phyloP scores from a whole-genome alignment of 257 asterid species.

The Echium plantagineum region DNA sequence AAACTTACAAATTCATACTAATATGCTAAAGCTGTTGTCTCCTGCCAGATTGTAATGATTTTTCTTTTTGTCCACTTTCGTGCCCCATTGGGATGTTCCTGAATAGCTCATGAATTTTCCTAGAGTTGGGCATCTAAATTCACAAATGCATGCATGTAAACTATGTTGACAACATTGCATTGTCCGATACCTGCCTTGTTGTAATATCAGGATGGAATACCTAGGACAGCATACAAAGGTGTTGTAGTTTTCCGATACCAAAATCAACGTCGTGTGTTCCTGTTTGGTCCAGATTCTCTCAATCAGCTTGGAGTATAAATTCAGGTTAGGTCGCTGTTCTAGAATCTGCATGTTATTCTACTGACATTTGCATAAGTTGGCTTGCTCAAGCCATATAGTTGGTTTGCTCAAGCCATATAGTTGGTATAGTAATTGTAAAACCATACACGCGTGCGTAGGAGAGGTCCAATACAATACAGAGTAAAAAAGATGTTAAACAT shows the following conservation, averaged over 20 bases:
- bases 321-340: constrained; percentile 9
- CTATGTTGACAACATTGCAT: background rate
- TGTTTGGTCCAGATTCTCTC: constrained; percentile 71
- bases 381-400: background rate
- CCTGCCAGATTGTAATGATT: too few relatives aligned
- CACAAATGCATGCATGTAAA: background rate
- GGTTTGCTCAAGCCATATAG: too few relatives aligned
- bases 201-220: constrained; percentile 75
- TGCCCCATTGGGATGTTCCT: too few relatives aligned
- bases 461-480: too few relatives aligned
- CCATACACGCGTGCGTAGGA: background rate
- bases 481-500: too few relatives aligned
- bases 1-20: too few relatives aligned
- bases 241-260: constrained; percentile 76
- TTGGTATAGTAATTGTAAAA: background rate
- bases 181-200: background rate
- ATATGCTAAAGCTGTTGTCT: too few relatives aligned
- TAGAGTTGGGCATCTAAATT: too few relatives aligned
- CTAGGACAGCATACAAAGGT: constrained; percentile 89
- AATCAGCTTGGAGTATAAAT: constrained; percentile 52
- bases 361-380: background rate
- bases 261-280: constrained; percentile 63
- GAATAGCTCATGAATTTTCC: too few relatives aligned
- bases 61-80: too few relatives aligned
- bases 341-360: background rate